Evolutionary conservation across 176 grass and related monocot genomes (phyloP).

Genomic region (Hyparrhenia diplandra): DNA sequence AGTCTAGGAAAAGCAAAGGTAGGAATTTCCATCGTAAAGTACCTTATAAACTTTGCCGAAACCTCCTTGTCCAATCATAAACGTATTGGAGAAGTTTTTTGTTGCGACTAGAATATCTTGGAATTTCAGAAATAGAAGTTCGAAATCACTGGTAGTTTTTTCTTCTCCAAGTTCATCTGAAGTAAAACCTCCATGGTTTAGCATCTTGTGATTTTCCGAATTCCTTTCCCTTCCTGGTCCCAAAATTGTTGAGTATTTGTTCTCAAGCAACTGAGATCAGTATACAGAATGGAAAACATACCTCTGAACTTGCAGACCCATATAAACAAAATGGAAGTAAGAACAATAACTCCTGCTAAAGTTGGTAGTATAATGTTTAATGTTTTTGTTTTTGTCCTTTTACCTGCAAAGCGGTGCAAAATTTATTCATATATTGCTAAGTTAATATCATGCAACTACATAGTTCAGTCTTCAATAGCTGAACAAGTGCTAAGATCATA

Average conservation of each 20-base stretch:
- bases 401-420: conserved; percentile 1
- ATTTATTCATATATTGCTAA: background rate
- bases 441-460: background rate
- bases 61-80: conserved; percentile 25
- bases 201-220: background rate
- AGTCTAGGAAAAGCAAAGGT: background rate
- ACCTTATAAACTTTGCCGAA: conserved; percentile 42
- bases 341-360: background rate
- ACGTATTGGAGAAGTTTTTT: conserved; percentile 12
- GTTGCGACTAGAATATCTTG: conserved; percentile 10
- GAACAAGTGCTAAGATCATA: background rate
- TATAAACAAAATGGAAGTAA: background rate
- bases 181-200: background rate
- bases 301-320: background rate
- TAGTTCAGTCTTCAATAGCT: background rate
- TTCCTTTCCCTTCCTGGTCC: background rate
- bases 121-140: conserved; percentile 22
- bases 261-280: background rate
- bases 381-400: background rate
- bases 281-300: background rate
- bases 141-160: background rate
- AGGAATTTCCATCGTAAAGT: background rate
- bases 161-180: background rate
- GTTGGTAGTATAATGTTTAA: background rate
- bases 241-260: background rate